phyloP scores from a whole-genome alignment of 352 stramenopile species.

The Plasmopara muralis region DNA sequence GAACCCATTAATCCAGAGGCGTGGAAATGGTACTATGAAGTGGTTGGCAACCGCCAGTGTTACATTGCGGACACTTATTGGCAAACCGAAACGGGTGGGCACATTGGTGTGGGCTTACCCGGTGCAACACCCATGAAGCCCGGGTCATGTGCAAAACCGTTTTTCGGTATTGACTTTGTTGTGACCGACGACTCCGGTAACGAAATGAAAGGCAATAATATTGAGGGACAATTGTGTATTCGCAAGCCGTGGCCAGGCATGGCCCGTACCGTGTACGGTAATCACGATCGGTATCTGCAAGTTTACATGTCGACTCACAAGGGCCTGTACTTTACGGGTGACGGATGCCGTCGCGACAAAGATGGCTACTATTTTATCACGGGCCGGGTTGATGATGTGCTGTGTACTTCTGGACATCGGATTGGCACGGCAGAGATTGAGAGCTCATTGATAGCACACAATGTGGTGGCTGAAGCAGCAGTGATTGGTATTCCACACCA shows the following conservation, averaged over 20 bases:
- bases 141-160: constrained; percentile 92
- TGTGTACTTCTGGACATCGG: constrained; percentile 91
- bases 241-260: constrained; percentile 94
- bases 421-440: constrained; percentile 88
- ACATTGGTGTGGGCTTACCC: constrained; percentile 92
- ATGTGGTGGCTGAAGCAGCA: constrained; percentile 89
- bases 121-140: constrained; percentile 87
- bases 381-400: constrained; percentile 96
- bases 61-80: constrained; percentile 97
- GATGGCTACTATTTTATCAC: constrained; percentile 99
- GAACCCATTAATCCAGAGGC: constrained; percentile 98
- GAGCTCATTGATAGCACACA: constrained; percentile 89
- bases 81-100: constrained; percentile 97
- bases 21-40: constrained; percentile 96
- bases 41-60: constrained; percentile 86
- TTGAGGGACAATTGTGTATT: constrained; percentile 95
- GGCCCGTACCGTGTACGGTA: constrained; percentile 91
- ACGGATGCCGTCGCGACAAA: constrained; percentile 82
- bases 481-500: constrained; percentile 93
- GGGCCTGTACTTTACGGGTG: constrained; percentile 96
- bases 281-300: constrained; percentile 93
- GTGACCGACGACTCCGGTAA: constrained; percentile 80
- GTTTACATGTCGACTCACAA: constrained; percentile 96
- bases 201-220: constrained; percentile 75
- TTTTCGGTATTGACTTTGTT: constrained; percentile 93